Evolutionary conservation across 257 asterid genomes (phyloP).

Genomic region (Nicotiana tabacum): DNA sequence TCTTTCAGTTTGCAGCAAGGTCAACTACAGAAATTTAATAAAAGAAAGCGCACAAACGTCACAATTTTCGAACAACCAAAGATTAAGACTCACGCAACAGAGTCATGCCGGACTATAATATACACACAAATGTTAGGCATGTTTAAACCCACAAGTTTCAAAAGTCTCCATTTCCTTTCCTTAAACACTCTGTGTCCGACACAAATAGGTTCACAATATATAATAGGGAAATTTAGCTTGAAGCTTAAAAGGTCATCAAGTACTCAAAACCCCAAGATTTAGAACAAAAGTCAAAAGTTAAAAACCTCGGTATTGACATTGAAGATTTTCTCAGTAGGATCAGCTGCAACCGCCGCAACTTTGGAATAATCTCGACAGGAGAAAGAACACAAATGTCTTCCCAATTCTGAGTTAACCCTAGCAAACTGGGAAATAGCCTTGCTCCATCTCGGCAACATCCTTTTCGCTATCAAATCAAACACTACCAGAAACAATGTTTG

Average conservation of each 20-base stretch:
- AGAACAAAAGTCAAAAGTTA: not conserved
- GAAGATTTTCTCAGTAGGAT: slow-evolving; percentile 24
- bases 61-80: not conserved
- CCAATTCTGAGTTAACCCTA: slow-evolving; percentile 27
- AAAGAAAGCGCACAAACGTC: not conserved
- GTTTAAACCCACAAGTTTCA: too few relatives aligned
- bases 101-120: not conserved
- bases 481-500: not conserved
- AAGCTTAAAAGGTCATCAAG: not conserved
- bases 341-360: slow-evolving; percentile 46
- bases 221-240: not conserved
- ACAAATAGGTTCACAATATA: not conserved
- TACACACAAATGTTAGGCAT: too few relatives aligned
- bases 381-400: slow-evolving; percentile 25
- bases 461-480: not conserved
- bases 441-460: slow-evolving; percentile 64
- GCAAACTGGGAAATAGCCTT: slow-evolving; percentile 37
- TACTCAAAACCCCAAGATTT: not conserved
- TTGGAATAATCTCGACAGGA: slow-evolving; percentile 36
- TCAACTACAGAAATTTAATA: not conserved
- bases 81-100: not conserved
- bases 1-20: not conserved
- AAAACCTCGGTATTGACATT: slow-evolving; percentile 36
- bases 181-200: too few relatives aligned
- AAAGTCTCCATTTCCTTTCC: too few relatives aligned